Evolutionary conservation across 352 stramenopile genomes (phyloP).

Genomic region (Pythium plurisporium): DNA sequence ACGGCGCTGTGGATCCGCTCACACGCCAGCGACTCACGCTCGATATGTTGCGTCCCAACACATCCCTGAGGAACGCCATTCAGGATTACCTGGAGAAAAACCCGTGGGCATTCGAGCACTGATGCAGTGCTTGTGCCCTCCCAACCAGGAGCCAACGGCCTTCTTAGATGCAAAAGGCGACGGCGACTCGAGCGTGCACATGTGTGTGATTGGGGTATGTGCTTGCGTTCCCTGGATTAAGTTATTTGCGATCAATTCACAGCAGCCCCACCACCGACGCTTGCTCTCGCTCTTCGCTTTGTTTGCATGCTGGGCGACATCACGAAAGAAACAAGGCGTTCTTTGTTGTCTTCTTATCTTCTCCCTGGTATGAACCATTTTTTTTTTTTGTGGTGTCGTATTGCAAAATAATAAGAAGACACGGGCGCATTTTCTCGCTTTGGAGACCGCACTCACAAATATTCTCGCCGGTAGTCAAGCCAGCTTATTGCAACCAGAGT

Average conservation of each 20-base stretch:
- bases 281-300: background rate
- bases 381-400: too few species aligned
- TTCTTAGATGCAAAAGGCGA: too few species aligned
- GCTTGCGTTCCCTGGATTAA: background rate
- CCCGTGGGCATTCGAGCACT: constrained; percentile 73
- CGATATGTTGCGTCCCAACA: constrained; percentile 73
- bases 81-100: constrained; percentile 73
- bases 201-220: too few species aligned
- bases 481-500: too few species aligned
- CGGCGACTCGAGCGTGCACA: background rate
- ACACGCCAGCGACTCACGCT: constrained; percentile 58
- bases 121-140: background rate
- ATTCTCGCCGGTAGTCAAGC: too few species aligned
- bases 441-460: too few species aligned
- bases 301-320: too few species aligned
- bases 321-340: background rate
- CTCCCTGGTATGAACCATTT: too few species aligned
- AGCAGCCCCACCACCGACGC: background rate
- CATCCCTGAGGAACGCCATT: constrained; percentile 57
- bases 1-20: constrained; percentile 65
- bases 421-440: too few species aligned
- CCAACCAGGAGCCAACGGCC: too few species aligned
- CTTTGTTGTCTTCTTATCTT: background rate
- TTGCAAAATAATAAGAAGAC: background rate
- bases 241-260: background rate